Conservation (phyloP, 345 rosid species). For the Populus davidiana region DNA sequence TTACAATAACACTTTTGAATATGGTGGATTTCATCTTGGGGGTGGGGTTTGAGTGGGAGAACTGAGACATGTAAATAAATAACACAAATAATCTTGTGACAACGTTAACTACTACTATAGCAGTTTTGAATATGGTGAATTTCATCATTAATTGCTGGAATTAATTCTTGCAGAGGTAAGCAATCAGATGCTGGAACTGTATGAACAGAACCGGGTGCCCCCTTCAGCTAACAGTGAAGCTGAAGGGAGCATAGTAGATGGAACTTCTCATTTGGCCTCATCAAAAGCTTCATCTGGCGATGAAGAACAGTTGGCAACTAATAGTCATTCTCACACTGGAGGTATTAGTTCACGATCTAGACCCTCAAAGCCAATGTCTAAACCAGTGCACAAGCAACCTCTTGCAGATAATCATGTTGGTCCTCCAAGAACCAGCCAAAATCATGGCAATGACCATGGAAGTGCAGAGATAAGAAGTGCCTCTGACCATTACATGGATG, state of each 20-base stretch:
- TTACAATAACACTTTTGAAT: background rate
- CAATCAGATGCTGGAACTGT: slow-evolving; percentile 33
- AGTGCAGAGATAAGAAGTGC: slow-evolving; percentile 14
- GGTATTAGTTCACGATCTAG: slow-evolving; percentile 13
- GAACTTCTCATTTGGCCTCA: slow-evolving; percentile 1
- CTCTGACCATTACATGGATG: slow-evolving; percentile 14
- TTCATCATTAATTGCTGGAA: background rate
- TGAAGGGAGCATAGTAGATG: slow-evolving; percentile 22
- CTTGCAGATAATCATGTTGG: slow-evolving; percentile 16
- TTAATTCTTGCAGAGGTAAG: slow-evolving; percentile 26
- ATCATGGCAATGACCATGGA: slow-evolving; percentile 9
- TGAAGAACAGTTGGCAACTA: slow-evolving; percentile 16
- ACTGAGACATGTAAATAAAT: background rate
- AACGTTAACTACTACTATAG: background rate
- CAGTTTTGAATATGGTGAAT: background rate
- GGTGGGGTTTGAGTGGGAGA: background rate
- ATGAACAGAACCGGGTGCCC: slow-evolving; percentile 27
- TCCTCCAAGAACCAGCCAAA: slow-evolving; percentile 8
- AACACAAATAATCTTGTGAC: background rate
- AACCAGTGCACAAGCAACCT: background rate
- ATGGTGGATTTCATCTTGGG: background rate
- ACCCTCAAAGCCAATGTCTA: slow-evolving; percentile 9
- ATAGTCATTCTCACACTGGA: slow-evolving; percentile 12
- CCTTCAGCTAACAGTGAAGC: slow-evolving; percentile 20
- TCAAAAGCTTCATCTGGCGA: slow-evolving; percentile 18